Evolutionary conservation across 106 monocot genomes (phyloP), one percentile per base, ranked within the genome.

Genomic region (Dioscorea alata): DNA sequence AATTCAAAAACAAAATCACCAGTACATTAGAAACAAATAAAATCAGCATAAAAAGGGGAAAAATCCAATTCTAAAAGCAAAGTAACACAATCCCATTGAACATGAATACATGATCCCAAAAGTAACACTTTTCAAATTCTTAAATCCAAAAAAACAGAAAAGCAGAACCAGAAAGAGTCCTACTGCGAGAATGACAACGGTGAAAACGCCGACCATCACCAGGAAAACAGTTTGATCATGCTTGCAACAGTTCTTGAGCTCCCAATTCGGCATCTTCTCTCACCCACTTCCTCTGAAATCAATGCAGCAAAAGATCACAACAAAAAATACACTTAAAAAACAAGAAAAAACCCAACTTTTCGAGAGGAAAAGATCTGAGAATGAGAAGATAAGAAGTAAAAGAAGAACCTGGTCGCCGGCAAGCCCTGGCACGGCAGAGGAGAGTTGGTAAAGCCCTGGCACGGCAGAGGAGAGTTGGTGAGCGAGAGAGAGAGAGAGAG

Each of bases 171-270:
- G 28, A 60, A 61, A 19, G 32, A 14, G 3, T 50, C 88, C 70
- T 72, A 94, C 94, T 52, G 73, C 70, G 63, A 96, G 80, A 78
- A 96, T 96, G 65, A 79, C 91, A 49, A 96, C 73, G 74, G 81
- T 86, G 86, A 72, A 96, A 73, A 91, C 59, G 23, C 82, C 91
- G 61, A 96, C 64, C 74, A 73, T 68, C 8, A 71, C 67, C 34
- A 88, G 64, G 74, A 96, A 96, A 76, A 82, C 69, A 71, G 58
- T 35, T 67, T 96, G 96, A 9, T 92, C 74, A 72, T 60, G 75
- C 52, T 92, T 80, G 82, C 92, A 92, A 81, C 96, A 97, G 70
- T 84, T 60, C 80, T 86, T 80, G 54, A 97, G 76, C 82, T 97
- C 96, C 96, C 96, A 97, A 72, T 97, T 92, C 76, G 60, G 70